Evolutionary conservation across 2,329 filamentous ascomycete genomes (phyloP).

Genomic region (Colletotrichum sp.): DNA sequence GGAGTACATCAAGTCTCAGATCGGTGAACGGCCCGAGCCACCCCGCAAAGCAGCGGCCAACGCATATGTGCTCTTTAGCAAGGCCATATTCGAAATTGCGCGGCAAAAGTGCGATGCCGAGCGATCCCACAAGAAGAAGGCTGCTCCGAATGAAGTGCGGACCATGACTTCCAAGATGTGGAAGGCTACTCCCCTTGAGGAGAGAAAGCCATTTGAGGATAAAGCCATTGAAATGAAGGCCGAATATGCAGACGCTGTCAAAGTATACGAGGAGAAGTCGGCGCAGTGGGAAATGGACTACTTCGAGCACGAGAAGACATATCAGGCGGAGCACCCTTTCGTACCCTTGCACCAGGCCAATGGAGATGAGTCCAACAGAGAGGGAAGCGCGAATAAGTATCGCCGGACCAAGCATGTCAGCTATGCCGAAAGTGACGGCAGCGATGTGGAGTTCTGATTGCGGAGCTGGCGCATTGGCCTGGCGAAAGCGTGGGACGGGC

Average conservation of each 20-base stretch:
- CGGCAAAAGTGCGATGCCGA: slow-evolving; percentile 66
- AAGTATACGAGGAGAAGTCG: slow-evolving; percentile 63
- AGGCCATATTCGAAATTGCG: slow-evolving; percentile 71
- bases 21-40: slow-evolving; percentile 77
- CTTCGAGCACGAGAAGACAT: slow-evolving; percentile 53
- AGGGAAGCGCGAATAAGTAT: slow-evolving; percentile 29
- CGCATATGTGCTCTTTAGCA: slow-evolving; percentile 89
- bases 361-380: neutral
- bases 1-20: slow-evolving; percentile 54
- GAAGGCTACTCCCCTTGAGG: slow-evolving; percentile 74
- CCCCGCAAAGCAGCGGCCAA: slow-evolving; percentile 79
- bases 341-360: slow-evolving; percentile 30
- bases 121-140: slow-evolving; percentile 65
- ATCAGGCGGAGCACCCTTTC: slow-evolving; percentile 57
- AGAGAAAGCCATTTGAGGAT: slow-evolving; percentile 79
- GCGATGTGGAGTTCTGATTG: slow-evolving; percentile 25
- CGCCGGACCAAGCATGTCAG: slow-evolving; percentile 38
- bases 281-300: slow-evolving; percentile 76
- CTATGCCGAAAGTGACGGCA: slow-evolving; percentile 39
- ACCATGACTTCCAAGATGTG: slow-evolving; percentile 89
- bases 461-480: neutral
- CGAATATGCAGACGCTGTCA: slow-evolving; percentile 61
- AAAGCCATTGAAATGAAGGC: slow-evolving; percentile 74
- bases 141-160: slow-evolving; percentile 80
- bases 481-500: neutral